Percentiles rank a stretch among this genome's conserved stretches.
Conservation (phyloP, 139 green algal species). For the Asterochloris sp. region DNA sequence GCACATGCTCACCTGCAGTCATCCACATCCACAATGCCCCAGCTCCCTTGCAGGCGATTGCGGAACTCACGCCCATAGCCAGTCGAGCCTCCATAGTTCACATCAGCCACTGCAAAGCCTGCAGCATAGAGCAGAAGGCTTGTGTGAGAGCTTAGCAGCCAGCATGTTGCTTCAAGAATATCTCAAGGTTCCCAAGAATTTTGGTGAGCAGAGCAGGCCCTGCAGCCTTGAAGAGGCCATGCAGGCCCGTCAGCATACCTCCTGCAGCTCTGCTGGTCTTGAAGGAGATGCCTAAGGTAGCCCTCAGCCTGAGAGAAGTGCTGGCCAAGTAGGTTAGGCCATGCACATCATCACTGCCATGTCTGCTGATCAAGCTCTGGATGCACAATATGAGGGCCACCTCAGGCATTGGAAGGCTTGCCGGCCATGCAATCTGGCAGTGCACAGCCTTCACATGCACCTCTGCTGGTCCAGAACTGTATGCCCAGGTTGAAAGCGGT, state of each 20-base stretch:
- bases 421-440: too few relatives aligned
- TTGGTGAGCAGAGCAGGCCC: not conserved
- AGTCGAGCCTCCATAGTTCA: conserved; percentile 75
- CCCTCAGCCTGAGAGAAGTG: too few relatives aligned
- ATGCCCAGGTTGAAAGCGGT: conserved; percentile 44
- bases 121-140: not conserved
- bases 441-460: conserved; percentile 2
- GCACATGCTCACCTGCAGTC: not conserved
- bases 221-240: not conserved
- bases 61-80: conserved; percentile 71
- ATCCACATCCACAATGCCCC: conserved; percentile 75
- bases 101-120: conserved; percentile 66
- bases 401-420: too few relatives aligned
- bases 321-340: too few relatives aligned
- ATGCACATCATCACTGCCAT: too few relatives aligned
- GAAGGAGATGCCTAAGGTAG: too few relatives aligned
- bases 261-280: too few relatives aligned
- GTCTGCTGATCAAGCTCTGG: too few relatives aligned
- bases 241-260: too few relatives aligned
- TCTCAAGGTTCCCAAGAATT: not conserved
- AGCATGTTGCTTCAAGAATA: not conserved
- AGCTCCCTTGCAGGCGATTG: conserved; percentile 49
- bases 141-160: too few relatives aligned
- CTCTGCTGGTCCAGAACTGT: conserved; percentile 70
- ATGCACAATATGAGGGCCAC: too few relatives aligned